A percentile compares a stretch with the other conserved stretches of the same genome.
Conservation (phyloP, 306 rosid species). For the Ormosia emarginata region DNA sequence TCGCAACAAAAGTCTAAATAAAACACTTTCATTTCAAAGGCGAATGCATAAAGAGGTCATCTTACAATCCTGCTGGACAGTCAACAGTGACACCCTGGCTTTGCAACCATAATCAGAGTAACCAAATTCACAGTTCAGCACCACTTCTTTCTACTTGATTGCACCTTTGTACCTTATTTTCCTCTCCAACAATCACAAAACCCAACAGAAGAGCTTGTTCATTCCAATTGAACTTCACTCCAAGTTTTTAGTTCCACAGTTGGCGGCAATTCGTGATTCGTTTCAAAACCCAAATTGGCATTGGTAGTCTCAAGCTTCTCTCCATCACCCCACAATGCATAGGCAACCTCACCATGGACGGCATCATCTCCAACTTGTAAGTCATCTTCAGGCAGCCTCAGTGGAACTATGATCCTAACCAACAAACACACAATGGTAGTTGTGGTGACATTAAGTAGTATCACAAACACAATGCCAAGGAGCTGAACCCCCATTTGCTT, state of each 20-base stretch:
- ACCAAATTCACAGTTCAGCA: neutral
- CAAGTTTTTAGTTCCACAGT: neutral
- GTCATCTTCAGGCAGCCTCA: conserved; percentile 25
- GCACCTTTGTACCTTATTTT: neutral
- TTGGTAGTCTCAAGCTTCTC: conserved; percentile 28
- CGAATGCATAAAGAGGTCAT: neutral
- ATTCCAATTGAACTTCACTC: neutral
- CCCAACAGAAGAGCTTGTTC: neutral
- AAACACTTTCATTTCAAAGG: neutral
- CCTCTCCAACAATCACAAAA: neutral
- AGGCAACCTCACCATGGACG: conserved; percentile 37
- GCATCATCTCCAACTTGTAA: conserved; percentile 38
- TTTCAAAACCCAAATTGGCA: neutral
- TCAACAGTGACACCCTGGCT: no score
- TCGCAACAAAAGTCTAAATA: neutral
- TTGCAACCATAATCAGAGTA: no score
- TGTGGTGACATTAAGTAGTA: conserved; percentile 8
- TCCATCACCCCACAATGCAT: conserved; percentile 52
- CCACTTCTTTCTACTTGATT: no score
- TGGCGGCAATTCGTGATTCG: neutral
- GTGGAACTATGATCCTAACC: conserved; percentile 11
- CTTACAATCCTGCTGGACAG: neutral
- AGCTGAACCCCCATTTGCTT: conserved; percentile 46
- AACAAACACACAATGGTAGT: conserved; percentile 32
- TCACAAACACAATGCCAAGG: conserved; percentile 42